phyloP scores from a whole-genome alignment of 2,329 filamentous ascomycete species.

The Phialophora expanda region DNA sequence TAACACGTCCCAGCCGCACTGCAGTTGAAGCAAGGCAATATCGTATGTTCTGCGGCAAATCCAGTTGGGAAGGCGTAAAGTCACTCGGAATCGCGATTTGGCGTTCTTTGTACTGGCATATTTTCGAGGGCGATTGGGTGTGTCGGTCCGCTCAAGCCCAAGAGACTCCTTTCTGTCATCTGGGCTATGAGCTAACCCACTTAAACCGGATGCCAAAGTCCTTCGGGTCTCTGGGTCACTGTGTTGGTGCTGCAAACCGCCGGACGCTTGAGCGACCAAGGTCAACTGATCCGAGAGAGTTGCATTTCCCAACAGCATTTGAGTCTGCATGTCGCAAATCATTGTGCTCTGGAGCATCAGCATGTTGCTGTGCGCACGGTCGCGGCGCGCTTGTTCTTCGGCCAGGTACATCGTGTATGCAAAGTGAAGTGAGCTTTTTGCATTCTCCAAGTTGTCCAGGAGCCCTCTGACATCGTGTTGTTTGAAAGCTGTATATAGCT shows the following conservation, averaged over 20 bases:
- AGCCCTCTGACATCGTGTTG: slow-evolving; percentile 10
- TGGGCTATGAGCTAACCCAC: background rate
- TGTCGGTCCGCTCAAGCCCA: background rate
- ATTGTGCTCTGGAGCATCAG: background rate
- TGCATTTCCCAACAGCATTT: background rate
- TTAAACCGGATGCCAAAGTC: background rate
- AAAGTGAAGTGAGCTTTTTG: slow-evolving; percentile 12
- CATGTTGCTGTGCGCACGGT: background rate
- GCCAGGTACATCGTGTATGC: slow-evolving; percentile 13
- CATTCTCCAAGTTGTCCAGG: slow-evolving; percentile 11
- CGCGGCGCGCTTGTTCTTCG: slow-evolving; percentile 7
- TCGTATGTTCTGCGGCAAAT: background rate
- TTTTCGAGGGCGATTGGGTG: background rate
- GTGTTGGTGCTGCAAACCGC: background rate
- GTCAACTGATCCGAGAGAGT: slow-evolving; percentile 1
- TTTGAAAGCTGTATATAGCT: slow-evolving; percentile 11
- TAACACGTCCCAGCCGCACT: slow-evolving; percentile 4
- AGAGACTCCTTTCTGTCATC: background rate
- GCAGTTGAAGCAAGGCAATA: slow-evolving; percentile 3
- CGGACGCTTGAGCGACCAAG: background rate
- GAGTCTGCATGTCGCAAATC: slow-evolving; percentile 6
- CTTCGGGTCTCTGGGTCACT: background rate
- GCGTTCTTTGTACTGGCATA: background rate
- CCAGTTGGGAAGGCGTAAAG: background rate
- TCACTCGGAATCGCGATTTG: slow-evolving; percentile 1